phyloP scores from a whole-genome alignment of 345 rosid species.

The Citrus reticulata region DNA sequence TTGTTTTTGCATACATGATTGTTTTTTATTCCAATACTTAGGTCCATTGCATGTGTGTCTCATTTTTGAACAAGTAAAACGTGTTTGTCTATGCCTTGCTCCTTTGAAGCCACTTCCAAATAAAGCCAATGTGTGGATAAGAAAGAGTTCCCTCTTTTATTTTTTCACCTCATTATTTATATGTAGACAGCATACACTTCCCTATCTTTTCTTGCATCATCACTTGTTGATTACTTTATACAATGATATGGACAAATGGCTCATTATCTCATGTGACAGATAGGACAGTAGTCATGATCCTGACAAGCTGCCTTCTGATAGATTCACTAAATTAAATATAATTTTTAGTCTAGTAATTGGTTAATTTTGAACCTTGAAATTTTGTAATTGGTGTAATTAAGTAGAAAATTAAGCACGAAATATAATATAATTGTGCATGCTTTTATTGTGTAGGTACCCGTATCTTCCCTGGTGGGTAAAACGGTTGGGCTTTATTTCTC shows the following conservation, averaged over 20 bases:
- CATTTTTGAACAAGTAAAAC: background rate
- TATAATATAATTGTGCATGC: background rate
- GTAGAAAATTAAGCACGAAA: background rate
- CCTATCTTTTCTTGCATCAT: background rate
- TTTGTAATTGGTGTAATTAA: background rate
- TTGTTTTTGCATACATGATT: background rate
- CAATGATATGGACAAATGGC: background rate
- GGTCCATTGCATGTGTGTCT: background rate
- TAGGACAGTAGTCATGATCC: background rate
- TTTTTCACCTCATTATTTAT: background rate
- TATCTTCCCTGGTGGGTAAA: constrained; percentile 45
- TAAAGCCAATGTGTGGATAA: background rate
- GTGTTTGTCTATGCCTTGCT: background rate
- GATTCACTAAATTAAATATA: background rate
- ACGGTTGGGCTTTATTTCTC: constrained; percentile 57
- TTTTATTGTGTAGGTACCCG: constrained; percentile 34
- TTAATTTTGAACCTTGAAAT: too few species aligned
- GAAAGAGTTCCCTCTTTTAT: background rate
- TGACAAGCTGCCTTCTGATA: background rate
- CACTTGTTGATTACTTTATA: background rate
- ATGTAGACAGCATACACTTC: background rate
- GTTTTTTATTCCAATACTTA: background rate
- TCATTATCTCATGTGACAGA: background rate
- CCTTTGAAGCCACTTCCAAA: background rate
- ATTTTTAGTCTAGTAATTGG: background rate